Conservation (phyloP, 106 monocot species). For the Allium sativum region DNA sequence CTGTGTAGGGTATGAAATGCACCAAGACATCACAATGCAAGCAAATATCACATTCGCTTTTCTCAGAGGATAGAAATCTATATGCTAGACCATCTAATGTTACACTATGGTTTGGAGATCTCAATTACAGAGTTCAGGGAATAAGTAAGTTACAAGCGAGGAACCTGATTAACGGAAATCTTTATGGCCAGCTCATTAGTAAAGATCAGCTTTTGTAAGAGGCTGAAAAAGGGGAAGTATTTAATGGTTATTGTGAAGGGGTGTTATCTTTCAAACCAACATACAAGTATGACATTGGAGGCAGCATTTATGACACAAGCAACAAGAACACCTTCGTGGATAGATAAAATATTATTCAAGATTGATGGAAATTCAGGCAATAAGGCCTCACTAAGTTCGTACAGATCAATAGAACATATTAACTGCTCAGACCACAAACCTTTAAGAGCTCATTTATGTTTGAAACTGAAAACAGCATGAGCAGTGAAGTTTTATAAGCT, state of each 20-base stretch:
- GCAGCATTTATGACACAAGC: slow-evolving; percentile 41
- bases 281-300: slow-evolving; percentile 45
- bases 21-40: slow-evolving; percentile 34
- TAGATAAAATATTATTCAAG: slow-evolving; percentile 50
- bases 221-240: slow-evolving; percentile 41
- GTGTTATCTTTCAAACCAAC: slow-evolving; percentile 43
- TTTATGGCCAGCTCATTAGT: slow-evolving; percentile 16
- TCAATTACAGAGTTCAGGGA: slow-evolving; percentile 42
- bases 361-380: slow-evolving; percentile 21
- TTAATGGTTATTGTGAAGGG: slow-evolving; percentile 46
- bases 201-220: slow-evolving; percentile 47
- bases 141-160: slow-evolving; percentile 24
- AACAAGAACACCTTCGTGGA: slow-evolving; percentile 57
- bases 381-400: slow-evolving; percentile 26
- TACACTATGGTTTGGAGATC: slow-evolving; percentile 48
- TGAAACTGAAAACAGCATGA: slow-evolving; percentile 3
- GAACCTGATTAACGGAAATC: slow-evolving; percentile 28
- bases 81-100: slow-evolving; percentile 21
- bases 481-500: no score
- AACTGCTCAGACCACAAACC: slow-evolving; percentile 40
- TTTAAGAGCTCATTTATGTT: slow-evolving; percentile 41
- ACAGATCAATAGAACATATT: slow-evolving; percentile 17
- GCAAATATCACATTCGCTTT: slow-evolving; percentile 43
- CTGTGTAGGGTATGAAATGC: no score
- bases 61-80: slow-evolving; percentile 14